Conservation (phyloP, 148 eudicot genomes). For the Vaccinium vitisidaea region DNA sequence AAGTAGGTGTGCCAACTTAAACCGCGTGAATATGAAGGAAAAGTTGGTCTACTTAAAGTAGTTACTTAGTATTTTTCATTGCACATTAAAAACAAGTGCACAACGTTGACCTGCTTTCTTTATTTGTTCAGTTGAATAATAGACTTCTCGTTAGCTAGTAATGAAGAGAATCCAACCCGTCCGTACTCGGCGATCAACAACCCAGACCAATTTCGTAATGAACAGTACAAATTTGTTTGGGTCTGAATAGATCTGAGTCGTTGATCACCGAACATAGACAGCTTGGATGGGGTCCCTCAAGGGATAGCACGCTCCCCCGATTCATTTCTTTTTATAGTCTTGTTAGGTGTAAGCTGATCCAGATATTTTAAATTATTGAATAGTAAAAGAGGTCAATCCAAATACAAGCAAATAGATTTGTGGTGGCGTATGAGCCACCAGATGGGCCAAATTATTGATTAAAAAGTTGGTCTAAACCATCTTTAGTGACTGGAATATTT, state of each 20-base stretch:
- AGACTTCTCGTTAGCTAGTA: neutral
- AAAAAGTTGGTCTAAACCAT: neutral
- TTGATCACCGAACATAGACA: too few species aligned
- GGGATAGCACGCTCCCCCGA: too few species aligned
- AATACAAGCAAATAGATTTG: neutral
- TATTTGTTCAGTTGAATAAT: too few species aligned
- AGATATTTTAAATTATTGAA: too few species aligned
- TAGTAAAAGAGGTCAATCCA: neutral
- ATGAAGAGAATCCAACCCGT: too few species aligned
- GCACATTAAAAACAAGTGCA: neutral
- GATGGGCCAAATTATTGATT: neutral
- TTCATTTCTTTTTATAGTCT: too few species aligned
- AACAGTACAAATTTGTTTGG: too few species aligned
- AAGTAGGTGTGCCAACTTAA: neutral
- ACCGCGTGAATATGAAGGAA: neutral
- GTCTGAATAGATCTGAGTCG: too few species aligned
- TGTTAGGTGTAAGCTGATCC: too few species aligned
- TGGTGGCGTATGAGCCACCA: neutral
- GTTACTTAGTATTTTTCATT: neutral
- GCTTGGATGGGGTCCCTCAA: too few species aligned
- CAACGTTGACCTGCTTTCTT: neutral
- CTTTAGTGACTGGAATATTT: neutral
- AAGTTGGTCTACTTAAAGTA: neutral
- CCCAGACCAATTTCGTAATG: too few species aligned
- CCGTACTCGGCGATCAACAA: too few species aligned